Evolutionary conservation across 2,329 filamentous ascomycete species (phyloP), one percentile per base, ranked within the genome.

Genomic region (Paecilomyces sp.): DNA sequence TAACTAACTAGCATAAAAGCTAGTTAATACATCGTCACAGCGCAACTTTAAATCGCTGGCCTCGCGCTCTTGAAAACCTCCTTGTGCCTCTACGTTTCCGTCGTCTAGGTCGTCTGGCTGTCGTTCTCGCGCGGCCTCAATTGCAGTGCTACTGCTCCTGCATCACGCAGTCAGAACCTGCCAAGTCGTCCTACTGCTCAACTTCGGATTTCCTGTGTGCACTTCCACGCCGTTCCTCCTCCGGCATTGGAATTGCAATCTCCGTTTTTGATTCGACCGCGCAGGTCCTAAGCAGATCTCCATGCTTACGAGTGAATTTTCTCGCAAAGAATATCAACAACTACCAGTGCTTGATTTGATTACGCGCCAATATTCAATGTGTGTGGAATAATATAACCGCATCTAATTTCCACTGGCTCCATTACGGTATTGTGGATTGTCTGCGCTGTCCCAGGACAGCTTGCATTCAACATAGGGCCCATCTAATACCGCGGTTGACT

Each of bases 11-110:
- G 15, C 36, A 18, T n/a, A 47, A 4, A 18, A 18, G 36, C 36
- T 47, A 18, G 36, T 15, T 47, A 47, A 18, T n/a, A 33, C 47
- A 6, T n/a, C 47, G 22, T 24, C 61, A 65, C 64, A 63, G 62
- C 62, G 63, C 64, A 67, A 67, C 62, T 64, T 65, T 57, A 57
- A 57, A 57, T 25, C 56, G 47, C 18, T 28, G 8, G 6, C 50
- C 50, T 18, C 54, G 22, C 47, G 30, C 34, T 53, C 55, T 34
- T 34, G 30, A 25, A 22, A 18, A 34, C 30, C 47, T 56, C 33
- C 56, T 12, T 53, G 25, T 9, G 51, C 8, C 28, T 22, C 28
- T 41, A 55, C 22, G 56, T 57, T 50, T 56, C 22, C 34, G 22
- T 47, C 15, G 25, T 34, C 30, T 18, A 5, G 36, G n/a, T 6